Base-by-base conservation (phyloP, 2,329 filamentous ascomycete genomes). In the Talaromyces sp. region DNA sequence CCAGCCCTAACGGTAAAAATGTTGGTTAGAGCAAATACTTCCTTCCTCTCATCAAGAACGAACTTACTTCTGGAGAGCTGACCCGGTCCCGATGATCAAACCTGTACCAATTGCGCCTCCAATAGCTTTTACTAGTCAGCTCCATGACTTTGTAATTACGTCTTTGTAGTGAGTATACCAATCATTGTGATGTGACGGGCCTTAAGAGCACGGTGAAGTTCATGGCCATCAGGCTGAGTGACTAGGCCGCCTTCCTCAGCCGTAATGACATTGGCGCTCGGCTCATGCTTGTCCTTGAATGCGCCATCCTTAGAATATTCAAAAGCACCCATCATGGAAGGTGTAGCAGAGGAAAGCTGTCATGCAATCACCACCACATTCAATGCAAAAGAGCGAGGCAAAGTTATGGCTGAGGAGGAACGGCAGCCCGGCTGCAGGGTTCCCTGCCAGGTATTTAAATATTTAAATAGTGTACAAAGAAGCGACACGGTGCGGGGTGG, bases 71-170 rank as follows among this genome's bases (percentile, higher is more conserved):
- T 70, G 69, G 52, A 75, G 68, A 64, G 73, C 73, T 58, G 70
- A 68, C 47, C 76, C 75, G n/a, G 75, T 77, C 64, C 75, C 75
- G 55, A 72, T 77, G 60, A 78, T 75, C 57, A 78, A 66, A 57
- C 76, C 76, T 51, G 75, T 78, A 55, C 76, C 76, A 62, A 78
- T 75, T 17, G 76, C 75, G 67, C 75, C 76, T 62, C 76, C 75
- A 57, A 78, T 77, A 4, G 76, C 72, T 73, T 58, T 49, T 22
- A 32, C n/a, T 25, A 7, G 39, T 58, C 17, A 10, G 4, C 15
- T 32, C 49, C 13, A 53, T 53, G 28, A 28, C 27, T 53, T 4
- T 49, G 59, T 70, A 55, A 71, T 11, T 17, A 19, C 9, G 4
- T 19, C 49, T 28, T 53, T 30, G 25, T n/a, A 15, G 15, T 15